Base-by-base conservation (phyloP, 768 basidiomycete genomes). In the Calocera viscosa region DNA sequence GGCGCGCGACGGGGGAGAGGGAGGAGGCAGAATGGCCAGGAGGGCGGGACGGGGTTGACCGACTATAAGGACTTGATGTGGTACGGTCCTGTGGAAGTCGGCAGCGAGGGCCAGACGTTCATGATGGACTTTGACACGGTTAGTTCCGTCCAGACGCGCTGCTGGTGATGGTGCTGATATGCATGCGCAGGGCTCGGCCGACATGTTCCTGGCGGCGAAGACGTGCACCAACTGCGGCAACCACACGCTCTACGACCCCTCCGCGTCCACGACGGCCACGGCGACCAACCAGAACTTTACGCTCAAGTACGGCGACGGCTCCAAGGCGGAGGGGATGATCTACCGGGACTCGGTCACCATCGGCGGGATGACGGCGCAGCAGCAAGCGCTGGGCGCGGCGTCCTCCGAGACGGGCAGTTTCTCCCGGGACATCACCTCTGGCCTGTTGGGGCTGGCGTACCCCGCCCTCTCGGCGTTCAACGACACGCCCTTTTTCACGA, bases 301-400 rank as follows among this genome's bases (percentile, higher is more conserved):
- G 19, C 77, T 84, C 65, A 67, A 73, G 16, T 84, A 81, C 69
- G 83, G 80, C 33, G 83, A 84, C 68, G 82, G 82, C 3, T 80
- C 79, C 0, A 72, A 76, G 2, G 81, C 82, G 1, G 65, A 71
- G 1, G 84, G 83, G 24, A 70, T 74, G 35, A 70, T 79, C 30
- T 82, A 78, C 73, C 69, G 64, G 24, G 82, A 82, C 66, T 73
- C 72, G 0, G 78, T 82, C n/a, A 70, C 69, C 35, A 68, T 82
- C 38, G 75, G 72, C 24, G 70, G 77, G 10, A 19, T 75, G 26
- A 67, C 68, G 38, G 72, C 70, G 10, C 35, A 63, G 7, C 64
- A 66, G 17, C 74, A 74, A 64, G 68, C 65, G 8, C 64, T 75
- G 26, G 73, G 72, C 2, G 69, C 67, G 2, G 74, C 72, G 14